Conservation (phyloP, 768 basidiomycete genomes). For the Lepiota brunneoincarnata region DNA sequence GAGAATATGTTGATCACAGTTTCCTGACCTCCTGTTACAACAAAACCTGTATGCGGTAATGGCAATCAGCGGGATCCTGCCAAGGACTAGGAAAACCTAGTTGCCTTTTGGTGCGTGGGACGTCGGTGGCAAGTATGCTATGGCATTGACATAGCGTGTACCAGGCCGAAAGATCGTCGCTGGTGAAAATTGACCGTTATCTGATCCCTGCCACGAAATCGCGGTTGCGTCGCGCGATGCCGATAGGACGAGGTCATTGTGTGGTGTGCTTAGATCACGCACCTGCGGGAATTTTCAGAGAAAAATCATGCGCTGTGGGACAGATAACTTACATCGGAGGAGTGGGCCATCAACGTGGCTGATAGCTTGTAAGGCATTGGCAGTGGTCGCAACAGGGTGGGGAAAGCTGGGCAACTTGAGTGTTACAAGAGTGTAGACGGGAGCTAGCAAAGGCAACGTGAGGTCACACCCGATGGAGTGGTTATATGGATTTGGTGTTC, state of each 20-base stretch:
- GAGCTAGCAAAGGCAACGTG: constrained; percentile 6
- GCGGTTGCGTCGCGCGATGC: constrained; percentile 91
- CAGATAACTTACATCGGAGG: constrained; percentile 25
- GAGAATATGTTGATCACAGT: constrained; percentile 83
- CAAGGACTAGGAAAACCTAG: constrained; percentile 16
- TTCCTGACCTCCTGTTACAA: constrained; percentile 88
- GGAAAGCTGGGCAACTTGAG: constrained; percentile 3
- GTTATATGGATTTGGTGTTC: too few species aligned
- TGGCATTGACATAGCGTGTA: constrained; percentile 76
- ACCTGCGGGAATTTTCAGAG: constrained; percentile 50
- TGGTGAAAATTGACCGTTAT: constrained; percentile 50
- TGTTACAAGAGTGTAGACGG: constrained; percentile 2
- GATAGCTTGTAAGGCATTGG: constrained; percentile 32
- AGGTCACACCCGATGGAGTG: too few species aligned
- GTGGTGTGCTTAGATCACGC: constrained; percentile 75
- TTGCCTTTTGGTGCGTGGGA: constrained; percentile 68
- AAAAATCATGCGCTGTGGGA: constrained; percentile 8
- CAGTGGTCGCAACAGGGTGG: not conserved
- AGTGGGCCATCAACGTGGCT: constrained; percentile 27
- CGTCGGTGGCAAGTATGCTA: constrained; percentile 73
- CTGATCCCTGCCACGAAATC: constrained; percentile 73
- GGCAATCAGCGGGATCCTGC: not conserved
- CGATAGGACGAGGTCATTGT: constrained; percentile 77
- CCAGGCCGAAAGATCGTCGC: constrained; percentile 58
- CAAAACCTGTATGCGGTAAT: constrained; percentile 58